Percentiles rank a stretch among this genome's conserved stretches.
Evolutionary conservation across 2,329 filamentous ascomycete genomes (phyloP).

Genomic region (Penicillium sp.): DNA sequence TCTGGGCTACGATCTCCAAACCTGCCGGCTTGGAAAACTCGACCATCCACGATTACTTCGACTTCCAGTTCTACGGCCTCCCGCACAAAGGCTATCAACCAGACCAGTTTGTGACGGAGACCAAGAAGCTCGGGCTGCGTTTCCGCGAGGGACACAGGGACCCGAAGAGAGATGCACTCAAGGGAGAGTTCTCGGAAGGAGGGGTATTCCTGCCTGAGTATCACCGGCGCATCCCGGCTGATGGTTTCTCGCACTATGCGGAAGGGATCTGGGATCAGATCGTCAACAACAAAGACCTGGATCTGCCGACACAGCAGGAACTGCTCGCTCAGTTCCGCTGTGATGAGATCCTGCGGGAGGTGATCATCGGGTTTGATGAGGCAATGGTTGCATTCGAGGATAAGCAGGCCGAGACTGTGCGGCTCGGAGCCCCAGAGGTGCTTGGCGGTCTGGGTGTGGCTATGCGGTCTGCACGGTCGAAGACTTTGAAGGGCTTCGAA

Average conservation of each 20-base stretch:
- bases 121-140: constrained; percentile 72
- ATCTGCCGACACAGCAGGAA: constrained; percentile 95
- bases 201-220: constrained; percentile 91
- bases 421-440: constrained; percentile 69
- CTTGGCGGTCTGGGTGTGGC: constrained; percentile 70
- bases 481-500: constrained; percentile 80
- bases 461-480: constrained; percentile 69
- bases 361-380: constrained; percentile 77
- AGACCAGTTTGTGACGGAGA: constrained; percentile 80
- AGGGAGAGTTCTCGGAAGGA: constrained; percentile 69
- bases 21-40: constrained; percentile 83
- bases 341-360: constrained; percentile 92
- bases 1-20: constrained; percentile 92
- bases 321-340: constrained; percentile 94
- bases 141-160: constrained; percentile 80
- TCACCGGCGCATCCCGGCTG: constrained; percentile 90
- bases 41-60: constrained; percentile 93
- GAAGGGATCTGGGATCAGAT: constrained; percentile 98
- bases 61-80: constrained; percentile 93
- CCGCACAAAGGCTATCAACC: constrained; percentile 96
- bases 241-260: constrained; percentile 93
- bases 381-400: constrained; percentile 82
- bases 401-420: constrained; percentile 70
- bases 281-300: constrained; percentile 96
- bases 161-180: constrained; percentile 58